Evolutionary conservation across 2,329 filamentous ascomycete genomes (phyloP), one percentile per base, ranked within the genome.

Genomic region (Penicillium decumbens): DNA sequence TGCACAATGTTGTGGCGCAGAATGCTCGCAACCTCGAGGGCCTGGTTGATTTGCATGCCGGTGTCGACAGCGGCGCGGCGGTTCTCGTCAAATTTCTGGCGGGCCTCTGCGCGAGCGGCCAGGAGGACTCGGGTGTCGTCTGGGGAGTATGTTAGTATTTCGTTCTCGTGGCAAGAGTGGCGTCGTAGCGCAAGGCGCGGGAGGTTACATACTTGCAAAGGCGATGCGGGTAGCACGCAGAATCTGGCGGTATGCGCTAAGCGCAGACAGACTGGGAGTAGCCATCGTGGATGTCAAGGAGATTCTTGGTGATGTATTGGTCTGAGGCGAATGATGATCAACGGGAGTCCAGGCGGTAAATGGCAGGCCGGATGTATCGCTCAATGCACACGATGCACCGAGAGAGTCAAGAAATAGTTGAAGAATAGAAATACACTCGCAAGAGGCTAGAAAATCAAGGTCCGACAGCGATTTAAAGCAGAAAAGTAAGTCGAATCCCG

Each of bases 1-100:
- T 98, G 93, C 3, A 98, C 91, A 3, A 98, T 77, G 63, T 97
- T 97, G 66, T 88, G 78, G 58, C 82, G 77, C 53, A 98, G 67
- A 49, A 97, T 85, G 55, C 80, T 79, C 2, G 92, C 88, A 3
- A 97, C 84, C 35, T 93, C 88, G 53, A 91, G 77, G 7, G 91
- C 93, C 63, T 95, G 84, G 57, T 84, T 75, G 53, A 98, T 82
- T 8, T 84, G 83, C 49, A 82, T 78, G 12, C 76, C 72, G 0
- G 81, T 76, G 50, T 83, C 80, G 10, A 83, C 75, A 4, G 80
- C 71, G 9, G 89, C 71, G 2, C 75, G 70, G 38, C 82, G 79
- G 59, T 88, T 87, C 47, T 79, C 74, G 45, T 84, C 81, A 71
- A 98, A 98, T 13, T 80, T 80, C 39, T 77, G 74, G 48, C 90